Base-by-base conservation (phyloP, 805 yeast genomes). In the Wickerhamomyces mucosus region DNA sequence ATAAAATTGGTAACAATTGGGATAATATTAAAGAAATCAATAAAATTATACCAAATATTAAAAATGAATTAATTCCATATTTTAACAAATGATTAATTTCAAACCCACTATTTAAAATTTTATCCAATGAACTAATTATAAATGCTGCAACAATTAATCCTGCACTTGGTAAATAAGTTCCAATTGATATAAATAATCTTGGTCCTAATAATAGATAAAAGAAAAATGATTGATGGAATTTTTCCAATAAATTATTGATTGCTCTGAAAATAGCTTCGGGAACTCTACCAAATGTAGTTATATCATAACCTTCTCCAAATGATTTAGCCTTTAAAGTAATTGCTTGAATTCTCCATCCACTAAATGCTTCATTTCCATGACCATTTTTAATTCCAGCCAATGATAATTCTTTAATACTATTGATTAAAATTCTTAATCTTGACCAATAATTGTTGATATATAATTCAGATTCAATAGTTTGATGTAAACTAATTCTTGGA, bases 291-390 rank as follows among this genome's bases (percentile, higher is more conserved):
- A 81, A 78, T 17, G 92, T 85, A 1, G 97, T 89, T 35, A 89
- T 76, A 57, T 92, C 97, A 34, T 64, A 65, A 0, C 65, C 63
- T 2, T 83, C 83, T 1, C 46, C 45, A 3, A 56, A 60, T 1
- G 82, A 84, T 20, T 55, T 3, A 0, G 95, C 97, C 34, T 70
- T 69, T 21, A 92, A 50, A 0, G 96, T 83, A 15, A 92, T 54
- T 0, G 97, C 79, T 55, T 89, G 97, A 36, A 92, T 81, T 51
- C 94, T 79, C 94, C 95, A 92, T 5, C 97, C 96, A 32, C 92
- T 78, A 50, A 89, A 92, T 11, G 89, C 85, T 51, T 89, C 96
- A 44, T 86, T 75, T n/a, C 92, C 83, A 25, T 76, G 66, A 0
- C 69, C 64, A 5, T 59, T 62, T 31, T 59, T 63, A 18, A 82